Percentiles rank a stretch among this genome's conserved stretches.
Conservation (phyloP, 2,329 filamentous ascomycete genomes). For the Stagonosporopsis vannaccii region DNA sequence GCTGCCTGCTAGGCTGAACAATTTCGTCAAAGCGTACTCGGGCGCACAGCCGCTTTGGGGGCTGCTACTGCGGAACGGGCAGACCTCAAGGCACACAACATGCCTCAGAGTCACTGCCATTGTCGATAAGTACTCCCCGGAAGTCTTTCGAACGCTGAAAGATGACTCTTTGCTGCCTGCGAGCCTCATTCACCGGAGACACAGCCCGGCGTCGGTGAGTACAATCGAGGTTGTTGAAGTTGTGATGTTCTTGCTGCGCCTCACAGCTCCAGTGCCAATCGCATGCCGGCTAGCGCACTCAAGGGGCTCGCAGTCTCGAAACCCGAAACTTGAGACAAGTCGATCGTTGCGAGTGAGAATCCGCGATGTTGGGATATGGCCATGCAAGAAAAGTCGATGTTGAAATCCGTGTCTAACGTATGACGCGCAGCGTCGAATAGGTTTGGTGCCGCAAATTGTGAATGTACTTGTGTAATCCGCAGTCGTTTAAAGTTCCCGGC, state of each 20-base stretch:
- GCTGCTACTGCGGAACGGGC: conserved; percentile 31
- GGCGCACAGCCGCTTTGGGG: conserved; percentile 38
- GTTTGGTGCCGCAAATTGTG: conserved; percentile 13
- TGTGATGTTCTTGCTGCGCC: conserved; percentile 33
- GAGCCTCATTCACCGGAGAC: conserved; percentile 37
- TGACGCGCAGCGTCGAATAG: conserved; percentile 25
- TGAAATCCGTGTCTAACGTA: conserved; percentile 27
- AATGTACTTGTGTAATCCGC: conserved; percentile 22
- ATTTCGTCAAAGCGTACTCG: conserved; percentile 25
- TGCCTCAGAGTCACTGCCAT: conserved; percentile 16
- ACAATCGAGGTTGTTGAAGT: conserved; percentile 15
- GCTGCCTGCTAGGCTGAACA: conserved; percentile 40
- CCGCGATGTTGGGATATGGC: conserved; percentile 5
- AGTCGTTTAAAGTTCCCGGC: conserved; percentile 26
- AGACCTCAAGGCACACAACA: conserved; percentile 38
- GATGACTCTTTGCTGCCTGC: conserved; percentile 28
- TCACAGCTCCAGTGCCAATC: conserved; percentile 8
- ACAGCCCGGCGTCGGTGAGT: conserved; percentile 36
- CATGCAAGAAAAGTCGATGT: background rate
- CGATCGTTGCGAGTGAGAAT: conserved; percentile 15
- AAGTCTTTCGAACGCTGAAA: conserved; percentile 30
- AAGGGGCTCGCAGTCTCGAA: conserved; percentile 6
- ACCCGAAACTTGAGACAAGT: conserved; percentile 17
- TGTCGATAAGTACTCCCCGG: conserved; percentile 39
- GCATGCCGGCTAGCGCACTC: conserved; percentile 5